phyloP scores from a whole-genome alignment of 305 asterid genomes.

The Fraxinus paxiana region DNA sequence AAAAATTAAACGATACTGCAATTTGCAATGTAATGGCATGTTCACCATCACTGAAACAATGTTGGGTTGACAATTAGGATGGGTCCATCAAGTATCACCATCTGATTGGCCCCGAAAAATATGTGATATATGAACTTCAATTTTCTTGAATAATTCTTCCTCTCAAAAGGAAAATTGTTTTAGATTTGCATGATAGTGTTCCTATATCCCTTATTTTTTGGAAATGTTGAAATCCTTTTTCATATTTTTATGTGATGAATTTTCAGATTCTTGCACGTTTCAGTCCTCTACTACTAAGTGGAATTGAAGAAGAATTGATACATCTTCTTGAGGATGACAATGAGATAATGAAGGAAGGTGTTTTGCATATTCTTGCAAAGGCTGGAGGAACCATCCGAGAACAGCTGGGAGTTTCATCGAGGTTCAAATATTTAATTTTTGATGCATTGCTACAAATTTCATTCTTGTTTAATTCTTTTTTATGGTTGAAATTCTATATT shows the following conservation, averaged over 20 bases:
- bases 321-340: conserved; percentile 93
- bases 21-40: not conserved
- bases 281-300: conserved; percentile 77
- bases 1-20: conserved; percentile 1
- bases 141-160: conserved; percentile 16
- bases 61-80: conserved; percentile 18
- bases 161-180: conserved; percentile 8
- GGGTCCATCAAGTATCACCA: conserved; percentile 9
- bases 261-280: conserved; percentile 91
- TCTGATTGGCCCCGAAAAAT: conserved; percentile 8
- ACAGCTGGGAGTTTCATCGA: conserved; percentile 86
- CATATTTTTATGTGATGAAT: conserved; percentile 25
- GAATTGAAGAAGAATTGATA: conserved; percentile 82
- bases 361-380: conserved; percentile 91
- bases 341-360: conserved; percentile 95
- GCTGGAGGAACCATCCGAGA: conserved; percentile 98
- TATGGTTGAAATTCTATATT: not conserved
- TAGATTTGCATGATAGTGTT: conserved; percentile 5
- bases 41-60: conserved; percentile 15
- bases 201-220: not conserved
- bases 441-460: not conserved
- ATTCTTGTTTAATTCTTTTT: not conserved
- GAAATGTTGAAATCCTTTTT: conserved; percentile 14
- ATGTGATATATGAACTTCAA: conserved; percentile 19
- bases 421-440: conserved; percentile 39